Conservation (phyloP, 768 basidiomycete genomes). For the Lepiota brunneoincarnata region DNA sequence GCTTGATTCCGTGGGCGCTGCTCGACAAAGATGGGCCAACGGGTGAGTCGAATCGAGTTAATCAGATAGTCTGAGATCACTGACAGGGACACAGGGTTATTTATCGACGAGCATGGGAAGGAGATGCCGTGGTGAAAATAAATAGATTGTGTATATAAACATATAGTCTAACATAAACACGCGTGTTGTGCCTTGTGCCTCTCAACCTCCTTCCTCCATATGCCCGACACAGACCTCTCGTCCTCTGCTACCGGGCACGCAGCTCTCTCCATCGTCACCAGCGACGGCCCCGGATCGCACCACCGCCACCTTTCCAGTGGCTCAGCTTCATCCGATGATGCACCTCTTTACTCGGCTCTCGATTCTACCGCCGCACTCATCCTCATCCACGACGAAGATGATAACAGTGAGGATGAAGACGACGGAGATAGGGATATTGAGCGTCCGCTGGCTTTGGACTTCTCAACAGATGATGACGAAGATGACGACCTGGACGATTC, state of each 20-base stretch:
- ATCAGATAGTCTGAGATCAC: neutral
- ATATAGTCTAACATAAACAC: neutral
- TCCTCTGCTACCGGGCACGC: neutral
- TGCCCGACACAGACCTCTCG: neutral
- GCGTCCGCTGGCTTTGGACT: conserved; percentile 30
- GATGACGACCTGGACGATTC: conserved; percentile 47
- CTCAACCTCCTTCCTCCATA: neutral
- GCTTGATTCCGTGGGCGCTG: conserved; percentile 36
- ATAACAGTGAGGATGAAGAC: too few species aligned
- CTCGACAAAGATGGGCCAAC: conserved; percentile 38
- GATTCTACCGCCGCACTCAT: conserved; percentile 56
- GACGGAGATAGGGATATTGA: conserved; percentile 25
- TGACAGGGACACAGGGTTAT: conserved; percentile 21
- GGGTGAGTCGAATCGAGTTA: conserved; percentile 19
- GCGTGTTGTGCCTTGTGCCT: conserved; percentile 2
- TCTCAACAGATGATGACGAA: conserved; percentile 26
- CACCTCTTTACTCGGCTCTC: conserved; percentile 25
- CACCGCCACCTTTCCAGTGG: neutral
- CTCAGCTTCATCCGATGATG: conserved; percentile 14
- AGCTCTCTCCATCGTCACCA: neutral
- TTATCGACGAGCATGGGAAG: conserved; percentile 32
- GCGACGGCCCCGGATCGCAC: neutral
- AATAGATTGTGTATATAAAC: conserved; percentile 4
- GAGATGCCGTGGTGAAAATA: conserved; percentile 30
- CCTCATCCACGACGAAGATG: conserved; percentile 57